Evolutionary conservation across 306 rosid species (phyloP), one percentile per base, ranked within the genome.

Genomic region (Mimosa pudica): DNA sequence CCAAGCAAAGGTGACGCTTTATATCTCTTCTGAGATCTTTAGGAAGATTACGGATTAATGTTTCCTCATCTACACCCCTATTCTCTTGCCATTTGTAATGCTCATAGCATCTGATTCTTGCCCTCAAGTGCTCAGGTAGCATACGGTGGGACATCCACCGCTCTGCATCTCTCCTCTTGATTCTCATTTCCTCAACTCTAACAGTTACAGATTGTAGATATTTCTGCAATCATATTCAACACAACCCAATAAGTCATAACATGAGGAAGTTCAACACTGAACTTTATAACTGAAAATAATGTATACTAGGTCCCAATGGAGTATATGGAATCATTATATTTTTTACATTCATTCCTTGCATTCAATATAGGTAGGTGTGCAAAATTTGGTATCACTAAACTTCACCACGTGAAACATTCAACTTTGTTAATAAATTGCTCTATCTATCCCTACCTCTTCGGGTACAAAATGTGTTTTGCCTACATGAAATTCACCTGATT

Each of bases 71-170:
- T 18, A 90, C 97, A 47, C 97, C 98, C 75, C 97, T 85, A 48
- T 90, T 92, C 87, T 89, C 88, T 82, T 92, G 97, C 98, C 98
- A 94, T 86, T 90, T 88, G 85, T 90, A 94, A 49, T 94, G 96
- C 33, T 88, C 96, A 73, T 94, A 90, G 66, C 87, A 81, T 76
- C 94, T 84, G 45, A 92, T 82, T 71, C 97, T 87, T 72, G 84
- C 85, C 86, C 73, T 94, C 80, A 94, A 80, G 8, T 49, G 55
- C 77, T 83, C 96, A 0, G 98, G 97, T 36, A 94, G 88, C 97
- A 92, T 90, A 17, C 96, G 93, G 77, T 92, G 98, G 36, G 96
- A 77, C 98, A 94, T 94, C 98, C 98, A 94, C 70, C 79, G 89
- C 83, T 90, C 96, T 3, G 92, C 94, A 7, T 94, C 98, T 20